Conservation (phyloP, 2,329 filamentous ascomycete species). For the Stachybotrys chartarum region DNA sequence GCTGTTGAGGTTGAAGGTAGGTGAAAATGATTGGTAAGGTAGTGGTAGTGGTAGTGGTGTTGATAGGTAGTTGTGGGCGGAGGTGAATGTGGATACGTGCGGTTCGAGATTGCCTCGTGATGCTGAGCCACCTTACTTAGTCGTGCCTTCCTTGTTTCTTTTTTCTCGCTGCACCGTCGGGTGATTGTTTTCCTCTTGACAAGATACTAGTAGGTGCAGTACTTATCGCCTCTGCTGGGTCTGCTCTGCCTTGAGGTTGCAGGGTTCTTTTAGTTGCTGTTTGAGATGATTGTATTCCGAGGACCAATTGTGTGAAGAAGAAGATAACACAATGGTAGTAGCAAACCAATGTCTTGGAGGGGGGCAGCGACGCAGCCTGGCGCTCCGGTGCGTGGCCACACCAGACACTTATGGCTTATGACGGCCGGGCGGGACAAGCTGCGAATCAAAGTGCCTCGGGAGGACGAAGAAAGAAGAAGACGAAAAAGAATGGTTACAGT, state of each 20-base stretch:
- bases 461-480: background rate
- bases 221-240: background rate
- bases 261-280: too few species aligned
- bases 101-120: background rate
- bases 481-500: background rate
- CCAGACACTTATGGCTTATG: background rate
- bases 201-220: too few species aligned
- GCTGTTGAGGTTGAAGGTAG: background rate
- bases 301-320: background rate
- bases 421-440: background rate
- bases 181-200: background rate
- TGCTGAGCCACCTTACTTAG: background rate
- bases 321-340: background rate
- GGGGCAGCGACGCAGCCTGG: background rate
- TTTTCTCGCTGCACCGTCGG: background rate
- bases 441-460: background rate
- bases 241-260: too few species aligned
- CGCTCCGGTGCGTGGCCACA: background rate
- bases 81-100: background rate
- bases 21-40: background rate
- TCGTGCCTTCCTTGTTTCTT: background rate
- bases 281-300: too few species aligned
- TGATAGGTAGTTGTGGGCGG: background rate
- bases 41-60: background rate
- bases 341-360: background rate